Base-by-base conservation (phyloP, 2,329 filamentous ascomycete species). In the Grosmannia penicillata region DNA sequence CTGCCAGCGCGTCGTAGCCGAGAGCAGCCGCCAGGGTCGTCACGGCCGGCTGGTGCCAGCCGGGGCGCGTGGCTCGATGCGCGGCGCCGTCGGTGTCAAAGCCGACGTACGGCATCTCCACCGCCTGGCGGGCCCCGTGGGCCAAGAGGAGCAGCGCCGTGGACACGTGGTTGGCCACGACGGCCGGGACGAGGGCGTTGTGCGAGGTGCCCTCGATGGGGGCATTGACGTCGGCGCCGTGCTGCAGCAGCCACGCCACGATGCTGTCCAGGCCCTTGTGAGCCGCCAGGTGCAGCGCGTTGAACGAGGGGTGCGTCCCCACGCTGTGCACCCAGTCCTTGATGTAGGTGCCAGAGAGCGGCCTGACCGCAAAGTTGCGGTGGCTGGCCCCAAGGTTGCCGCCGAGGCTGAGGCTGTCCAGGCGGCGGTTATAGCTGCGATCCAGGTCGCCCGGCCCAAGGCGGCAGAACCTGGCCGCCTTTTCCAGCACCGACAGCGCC, bases 211-310 rank as follows among this genome's bases (percentile, higher is more conserved):
- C 28, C 18, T 23, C 27, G 13, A 37, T 31, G 27, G 13, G 18
- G 6, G 26, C 27, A 15, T 37, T 37, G 27, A 31, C 36, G 17
- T 37, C n/a, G n/a, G 36, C 36, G 14, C 36, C 36, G 36, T 37
- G 36, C 19, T 6, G 4, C 26, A 37, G 19, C 36, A 37, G 27
- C 36, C 36, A 37, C 6, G 27, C n/a, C 27, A 37, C 36, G 21
- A 37, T 31, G 27, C 22, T 25, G 36, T 37, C 36, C 14, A 37
- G 27, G 10, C 36, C 36, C 36, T 37, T 38, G 36, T 25, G 22
- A n/a, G 36, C 36, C 8, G 36, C 36, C n/a, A 38, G 29, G n/a
- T 38, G 36, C 36, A 38, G 36, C 23, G 36, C 18, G 36, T 15
- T 38, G n/a, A 38, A 21, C 3, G 36, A 33, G 4, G 23, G 2